These are phyloP conservation scores for Lantana camara DNA, from an alignment of 257 asterid species.

Conservation along the genomic window DNA sequence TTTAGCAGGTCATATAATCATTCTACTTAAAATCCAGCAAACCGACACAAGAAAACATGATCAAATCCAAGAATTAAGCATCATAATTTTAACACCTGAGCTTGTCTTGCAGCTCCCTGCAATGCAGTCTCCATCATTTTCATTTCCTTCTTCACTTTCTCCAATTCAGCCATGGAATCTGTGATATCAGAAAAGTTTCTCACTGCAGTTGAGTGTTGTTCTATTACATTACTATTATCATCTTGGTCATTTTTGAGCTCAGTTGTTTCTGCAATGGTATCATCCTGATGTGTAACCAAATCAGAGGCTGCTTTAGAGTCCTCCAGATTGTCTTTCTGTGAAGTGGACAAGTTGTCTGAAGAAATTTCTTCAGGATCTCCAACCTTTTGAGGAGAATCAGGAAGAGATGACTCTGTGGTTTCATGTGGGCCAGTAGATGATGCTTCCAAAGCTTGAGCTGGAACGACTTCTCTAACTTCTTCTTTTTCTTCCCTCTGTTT, in stretches of 20 bases:
- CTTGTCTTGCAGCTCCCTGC: conserved; percentile 95
- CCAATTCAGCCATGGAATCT: conserved; percentile 57
- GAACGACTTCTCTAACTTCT: conserved; percentile 37
- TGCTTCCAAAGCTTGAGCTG: conserved; percentile 42
- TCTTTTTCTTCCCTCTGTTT: conserved; percentile 37
- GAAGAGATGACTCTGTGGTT: conserved; percentile 37
- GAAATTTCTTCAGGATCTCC: conserved; percentile 45
- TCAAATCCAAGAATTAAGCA: conserved; percentile 8
- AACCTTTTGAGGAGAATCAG: conserved; percentile 46
- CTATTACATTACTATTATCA: conserved; percentile 41
- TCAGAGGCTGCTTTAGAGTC: conserved; percentile 37
- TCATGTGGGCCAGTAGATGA: conserved; percentile 32
- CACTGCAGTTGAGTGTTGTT: conserved; percentile 34
- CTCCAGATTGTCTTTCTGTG: conserved; percentile 36
- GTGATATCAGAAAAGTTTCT: conserved; percentile 41
- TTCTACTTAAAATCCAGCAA: not conserved
- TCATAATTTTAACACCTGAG: conserved; percentile 58
- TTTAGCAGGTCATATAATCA: not conserved
- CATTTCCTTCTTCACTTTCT: conserved; percentile 78
- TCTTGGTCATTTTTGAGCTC: conserved; percentile 33
- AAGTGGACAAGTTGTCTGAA: conserved; percentile 31
- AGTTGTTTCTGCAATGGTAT: conserved; percentile 32
- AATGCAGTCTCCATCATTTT: conserved; percentile 90
- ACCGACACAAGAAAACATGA: conserved; percentile 11
- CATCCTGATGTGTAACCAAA: conserved; percentile 38